phyloP scores from a whole-genome alignment of 2,329 filamentous ascomycete species.

The Alternaria brassicicola region DNA sequence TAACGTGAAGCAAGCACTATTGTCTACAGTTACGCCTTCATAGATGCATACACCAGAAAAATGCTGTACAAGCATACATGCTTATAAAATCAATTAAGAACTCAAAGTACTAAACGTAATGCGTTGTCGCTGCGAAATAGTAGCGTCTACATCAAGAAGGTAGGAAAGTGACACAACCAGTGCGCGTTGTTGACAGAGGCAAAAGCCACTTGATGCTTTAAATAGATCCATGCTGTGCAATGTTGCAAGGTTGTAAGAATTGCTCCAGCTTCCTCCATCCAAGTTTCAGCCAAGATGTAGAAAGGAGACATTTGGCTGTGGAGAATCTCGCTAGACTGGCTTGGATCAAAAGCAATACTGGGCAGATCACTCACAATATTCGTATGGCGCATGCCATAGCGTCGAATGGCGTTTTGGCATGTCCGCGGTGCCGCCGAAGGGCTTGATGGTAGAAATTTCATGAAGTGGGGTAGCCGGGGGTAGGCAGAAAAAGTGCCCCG shows the following conservation, averaged over 20 bases:
- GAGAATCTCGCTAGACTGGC: not conserved
- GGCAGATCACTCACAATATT: not conserved
- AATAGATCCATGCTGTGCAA: not conserved
- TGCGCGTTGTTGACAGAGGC: not conserved
- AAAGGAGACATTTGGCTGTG: not conserved
- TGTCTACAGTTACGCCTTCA: no score
- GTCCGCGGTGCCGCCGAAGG: not conserved
- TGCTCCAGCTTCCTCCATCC: not conserved
- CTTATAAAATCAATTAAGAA: not conserved
- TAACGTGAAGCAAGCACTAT: no score
- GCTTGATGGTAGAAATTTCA: not conserved
- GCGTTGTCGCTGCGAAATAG: not conserved
- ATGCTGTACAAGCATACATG: not conserved
- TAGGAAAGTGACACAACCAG: not conserved
- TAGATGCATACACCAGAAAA: no score
- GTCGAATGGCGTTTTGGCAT: fast-evolving
- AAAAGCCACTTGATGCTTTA: not conserved
- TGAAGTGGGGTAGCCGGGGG: not conserved
- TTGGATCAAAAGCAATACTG: not conserved
- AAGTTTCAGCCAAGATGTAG: not conserved
- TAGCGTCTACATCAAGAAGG: not conserved
- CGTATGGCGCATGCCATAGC: not conserved
- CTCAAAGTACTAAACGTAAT: not conserved
- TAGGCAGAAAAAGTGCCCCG: not conserved
- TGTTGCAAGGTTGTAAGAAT: not conserved